Evolutionary conservation across 73 alveolate genomes (phyloP), one percentile per base, ranked within the genome.

Genomic region (Stentor roeselii): DNA sequence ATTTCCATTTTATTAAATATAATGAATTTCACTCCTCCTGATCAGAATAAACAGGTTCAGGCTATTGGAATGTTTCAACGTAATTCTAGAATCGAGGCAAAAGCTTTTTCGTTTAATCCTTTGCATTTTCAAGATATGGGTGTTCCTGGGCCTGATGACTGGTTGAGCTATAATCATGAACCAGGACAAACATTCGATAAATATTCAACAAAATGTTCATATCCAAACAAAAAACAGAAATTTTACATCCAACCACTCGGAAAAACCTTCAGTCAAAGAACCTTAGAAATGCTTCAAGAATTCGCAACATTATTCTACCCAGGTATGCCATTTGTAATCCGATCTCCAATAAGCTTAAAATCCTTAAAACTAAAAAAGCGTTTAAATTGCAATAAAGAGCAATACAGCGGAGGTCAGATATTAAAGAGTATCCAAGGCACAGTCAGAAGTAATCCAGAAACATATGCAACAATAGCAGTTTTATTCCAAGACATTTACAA

Each of bases 401-500:
- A 94, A 86, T 94, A 89, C 85, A 39, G 88, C 80, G 93, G 97
- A 0, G 59, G 86, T 11, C 82, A 83, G 42, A 95, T 95, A 21
- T 78, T 91, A 74, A 90, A 92, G 78, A 88, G 89, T 78, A 84
- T 88, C 37, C 84, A 75, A 27, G 76, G 90, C 84, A 86, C 84
- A 60, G 87, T 92, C 6, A 98, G n/a, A n/a, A n/a, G n/a, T n/a
- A n/a, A 98, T 3, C 84, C 85, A 80, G 98, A 94, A 88, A 96
- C 95, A 60, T 93, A 88, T 83, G 95, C 98, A 83, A 60, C 94
- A 90, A 60, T 95, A 67, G 91, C 92, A 37, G 87, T 92, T 39
- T 86, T 95, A 58, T 90, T 88, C 87, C 86, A 86, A 59, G 99
- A 95, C 86, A 84, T 95, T 59, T 95, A 95, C 78, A 96, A 96